Percentiles rank a stretch among this genome's conserved stretches.
These are phyloP conservation scores for Aspergillus sp. DNA, from an alignment of 2,329 filamentous ascomycete species.

Conservation along the genomic window DNA sequence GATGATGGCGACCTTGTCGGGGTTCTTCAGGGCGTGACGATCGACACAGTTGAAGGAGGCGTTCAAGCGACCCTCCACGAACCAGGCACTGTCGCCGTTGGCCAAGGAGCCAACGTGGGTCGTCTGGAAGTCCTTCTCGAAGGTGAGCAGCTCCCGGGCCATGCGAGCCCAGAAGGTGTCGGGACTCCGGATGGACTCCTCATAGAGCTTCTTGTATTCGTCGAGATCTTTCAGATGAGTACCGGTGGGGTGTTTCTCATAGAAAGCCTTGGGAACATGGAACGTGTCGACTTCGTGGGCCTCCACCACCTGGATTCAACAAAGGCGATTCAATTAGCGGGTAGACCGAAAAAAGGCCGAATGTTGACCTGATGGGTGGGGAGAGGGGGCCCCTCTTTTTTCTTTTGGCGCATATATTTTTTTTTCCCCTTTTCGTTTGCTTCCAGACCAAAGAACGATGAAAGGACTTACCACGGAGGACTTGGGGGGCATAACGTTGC, in stretches of 20 bases:
- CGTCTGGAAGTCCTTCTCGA: slow-evolving; percentile 89
- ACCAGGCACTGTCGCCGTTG: slow-evolving; percentile 89
- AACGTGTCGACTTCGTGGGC: slow-evolving; percentile 50
- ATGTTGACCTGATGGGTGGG: background rate
- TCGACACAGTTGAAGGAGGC: slow-evolving; percentile 98
- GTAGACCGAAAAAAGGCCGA: background rate
- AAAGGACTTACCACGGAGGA: slow-evolving; percentile 40
- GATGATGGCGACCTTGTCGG: slow-evolving; percentile 91
- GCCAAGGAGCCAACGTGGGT: slow-evolving; percentile 73
- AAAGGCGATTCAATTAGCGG: slow-evolving; percentile 14
- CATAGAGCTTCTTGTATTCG: slow-evolving; percentile 64
- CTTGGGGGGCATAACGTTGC: slow-evolving; percentile 31
- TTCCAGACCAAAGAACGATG: background rate
- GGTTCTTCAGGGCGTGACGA: slow-evolving; percentile 92
- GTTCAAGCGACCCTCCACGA: slow-evolving; percentile 88
- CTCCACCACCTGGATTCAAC: slow-evolving; percentile 40
- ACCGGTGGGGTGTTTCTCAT: slow-evolving; percentile 59
- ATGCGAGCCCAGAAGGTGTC: slow-evolving; percentile 84
- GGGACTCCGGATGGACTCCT: slow-evolving; percentile 85
- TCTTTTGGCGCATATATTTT: background rate
- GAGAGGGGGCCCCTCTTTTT: background rate
- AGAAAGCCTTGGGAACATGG: slow-evolving; percentile 58
- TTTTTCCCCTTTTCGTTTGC: background rate
- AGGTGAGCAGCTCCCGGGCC: slow-evolving; percentile 85
- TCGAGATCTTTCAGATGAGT: slow-evolving; percentile 60